phyloP scores from a whole-genome alignment of 2,329 filamentous ascomycete genomes.

The Alternaria atra region DNA sequence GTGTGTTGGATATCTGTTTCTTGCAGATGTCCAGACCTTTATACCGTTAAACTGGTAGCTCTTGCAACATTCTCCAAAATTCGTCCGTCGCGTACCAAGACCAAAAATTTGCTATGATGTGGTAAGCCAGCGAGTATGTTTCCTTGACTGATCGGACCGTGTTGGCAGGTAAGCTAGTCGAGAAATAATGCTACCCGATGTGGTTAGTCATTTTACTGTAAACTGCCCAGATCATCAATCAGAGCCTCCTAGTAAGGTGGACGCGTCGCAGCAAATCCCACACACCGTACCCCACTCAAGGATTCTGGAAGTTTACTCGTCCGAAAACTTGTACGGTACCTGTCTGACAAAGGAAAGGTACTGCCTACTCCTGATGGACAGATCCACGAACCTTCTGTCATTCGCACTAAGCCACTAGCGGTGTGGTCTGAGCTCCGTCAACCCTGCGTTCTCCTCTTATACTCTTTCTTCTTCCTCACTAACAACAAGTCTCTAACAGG shows the following conservation, averaged over 20 bases:
- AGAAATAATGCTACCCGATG: slow-evolving; percentile 2
- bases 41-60: background rate
- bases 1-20: background rate
- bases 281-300: background rate
- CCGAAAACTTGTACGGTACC: background rate
- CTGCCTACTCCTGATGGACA: background rate
- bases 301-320: background rate
- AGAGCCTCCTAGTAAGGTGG: slow-evolving; percentile 1
- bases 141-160: background rate
- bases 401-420: background rate
- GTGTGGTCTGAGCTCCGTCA: background rate
- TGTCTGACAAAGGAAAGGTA: background rate
- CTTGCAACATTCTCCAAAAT: background rate
- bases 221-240: background rate
- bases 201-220: background rate
- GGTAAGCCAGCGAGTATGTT: slow-evolving; percentile 3
- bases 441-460: background rate
- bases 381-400: background rate
- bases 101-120: background rate
- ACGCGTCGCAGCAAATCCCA: background rate
- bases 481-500: background rate
- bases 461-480: background rate
- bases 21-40: background rate
- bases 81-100: background rate
- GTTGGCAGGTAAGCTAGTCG: background rate